Evolutionary conservation across 176 grass and related monocot genomes (phyloP), one percentile per base, ranked within the genome.

Genomic region (Puya raimondii): DNA sequence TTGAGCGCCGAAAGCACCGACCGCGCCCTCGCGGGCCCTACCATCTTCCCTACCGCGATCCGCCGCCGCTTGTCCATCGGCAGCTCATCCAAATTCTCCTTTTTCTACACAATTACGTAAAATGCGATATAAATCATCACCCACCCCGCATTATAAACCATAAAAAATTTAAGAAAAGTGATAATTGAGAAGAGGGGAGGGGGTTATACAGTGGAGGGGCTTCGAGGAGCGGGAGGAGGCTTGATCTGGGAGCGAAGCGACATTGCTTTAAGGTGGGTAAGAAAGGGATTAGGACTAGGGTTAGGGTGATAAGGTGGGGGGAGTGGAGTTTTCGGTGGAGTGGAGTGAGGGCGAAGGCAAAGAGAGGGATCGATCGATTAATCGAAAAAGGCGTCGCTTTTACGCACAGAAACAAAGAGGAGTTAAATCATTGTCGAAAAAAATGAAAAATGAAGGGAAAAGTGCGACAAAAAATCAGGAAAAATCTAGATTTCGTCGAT

Each of bases 321-420:
- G 70, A 58, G 72, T 48, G 86, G 79, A 80, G 84, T 83, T 95
- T 87, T 90, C 79, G 48, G 59, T 48, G 65, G 57, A 64, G 63
- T 88, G 83, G 85, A 92, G 89, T 92, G 82, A 88, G 42, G 53
- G 73, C 64, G 77, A 92, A 85, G 89, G 74, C 85, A 85, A 48
- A 47, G 64, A 74, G 80, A 64, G 42, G 65, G n/a, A n/a, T 33
- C 7, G 33, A 49, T 42, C 33, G 29, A 42, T 42, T 42, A 42
- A 7, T 42, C 5, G 33, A 42, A 42, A 42, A 3, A 21, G 42
- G 13, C 77, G 77, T 88, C 73, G 66, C 74, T 75, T 88, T 7
- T 57, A 88, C 69, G 86, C 74, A 73, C 86, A 74, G 78, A 78
- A 71, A 77, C 33, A 49, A 74, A 71, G 1, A 64, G 5, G 21